Evolutionary conservation across 768 basidiomycete species (phyloP).

Genomic region (Cubamyces sp.): DNA sequence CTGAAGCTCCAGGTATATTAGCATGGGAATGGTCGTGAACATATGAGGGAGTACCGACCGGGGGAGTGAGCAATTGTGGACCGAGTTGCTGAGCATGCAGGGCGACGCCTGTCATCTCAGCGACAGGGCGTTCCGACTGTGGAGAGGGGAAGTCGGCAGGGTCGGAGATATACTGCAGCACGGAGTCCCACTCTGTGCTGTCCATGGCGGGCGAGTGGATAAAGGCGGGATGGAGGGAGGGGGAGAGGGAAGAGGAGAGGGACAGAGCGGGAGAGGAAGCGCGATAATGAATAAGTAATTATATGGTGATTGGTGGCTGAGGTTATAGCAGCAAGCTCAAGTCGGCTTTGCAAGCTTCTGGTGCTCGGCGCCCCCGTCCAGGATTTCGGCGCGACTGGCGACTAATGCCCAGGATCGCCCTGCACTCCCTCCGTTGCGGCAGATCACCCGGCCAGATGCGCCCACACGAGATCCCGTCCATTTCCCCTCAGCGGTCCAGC

Average conservation of each 20-base stretch:
- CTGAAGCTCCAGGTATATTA: conserved; percentile 1
- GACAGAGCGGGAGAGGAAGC: not conserved
- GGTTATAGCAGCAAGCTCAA: not conserved
- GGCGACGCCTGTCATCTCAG: conserved; percentile 23
- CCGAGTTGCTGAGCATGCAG: not conserved
- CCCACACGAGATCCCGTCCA: not conserved
- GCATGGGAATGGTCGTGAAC: not conserved
- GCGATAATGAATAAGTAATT: not conserved
- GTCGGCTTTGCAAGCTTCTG: too few species aligned
- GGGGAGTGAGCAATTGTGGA: conserved; percentile 30
- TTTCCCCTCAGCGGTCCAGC: not conserved
- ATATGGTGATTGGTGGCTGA: not conserved
- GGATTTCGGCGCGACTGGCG: not conserved
- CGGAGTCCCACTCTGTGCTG: conserved; percentile 31
- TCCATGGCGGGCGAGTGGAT: conserved; percentile 22
- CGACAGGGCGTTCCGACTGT: conserved; percentile 21
- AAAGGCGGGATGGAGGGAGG: not conserved
- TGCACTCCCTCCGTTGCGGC: not conserved
- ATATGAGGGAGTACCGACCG: conserved; percentile 23
- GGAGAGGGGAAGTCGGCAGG: conserved; percentile 22
- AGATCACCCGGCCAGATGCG: not conserved
- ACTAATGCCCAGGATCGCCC: not conserved
- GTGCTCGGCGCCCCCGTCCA: not conserved
- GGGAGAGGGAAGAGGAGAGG: not conserved
- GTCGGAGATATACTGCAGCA: conserved; percentile 33